Percentiles rank a stretch among this genome's conserved stretches.
phyloP scores from a whole-genome alignment of 23 red algal genomes.

The Gracilaria caudata region DNA sequence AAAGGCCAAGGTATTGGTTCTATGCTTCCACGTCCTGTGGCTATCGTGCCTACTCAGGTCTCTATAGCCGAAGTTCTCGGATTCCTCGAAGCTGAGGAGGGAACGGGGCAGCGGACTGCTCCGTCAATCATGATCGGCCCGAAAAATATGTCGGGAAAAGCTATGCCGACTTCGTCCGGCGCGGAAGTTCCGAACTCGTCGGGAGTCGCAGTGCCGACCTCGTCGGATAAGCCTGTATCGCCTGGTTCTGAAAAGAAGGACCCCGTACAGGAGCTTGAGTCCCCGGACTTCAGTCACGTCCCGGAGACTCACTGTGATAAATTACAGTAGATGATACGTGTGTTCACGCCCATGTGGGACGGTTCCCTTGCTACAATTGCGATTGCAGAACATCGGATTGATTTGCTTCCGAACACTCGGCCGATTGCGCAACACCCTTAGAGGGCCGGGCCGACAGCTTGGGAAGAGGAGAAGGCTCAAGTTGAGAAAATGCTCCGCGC shows the following conservation, averaged over 20 bases:
- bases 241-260: not conserved
- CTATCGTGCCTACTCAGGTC: not conserved
- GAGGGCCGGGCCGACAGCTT: not conserved
- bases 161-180: not conserved
- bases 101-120: not conserved
- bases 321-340: not conserved
- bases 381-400: constrained; percentile 1
- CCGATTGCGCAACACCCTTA: constrained; percentile 1
- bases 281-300: not conserved
- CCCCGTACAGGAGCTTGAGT: not conserved
- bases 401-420: constrained; percentile 12
- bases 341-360: not conserved
- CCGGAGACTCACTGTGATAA: not conserved
- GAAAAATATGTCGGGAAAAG: not conserved
- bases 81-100: no score
- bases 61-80: not conserved
- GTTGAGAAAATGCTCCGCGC: not conserved
- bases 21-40: not conserved
- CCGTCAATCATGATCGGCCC: not conserved
- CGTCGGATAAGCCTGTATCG: not conserved
- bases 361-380: not conserved
- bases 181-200: not conserved
- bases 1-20: not conserved
- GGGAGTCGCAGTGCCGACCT: not conserved
- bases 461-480: not conserved